These are phyloP conservation scores for Russula lepida DNA, from an alignment of 768 basidiomycete species.

Conservation along the genomic window DNA sequence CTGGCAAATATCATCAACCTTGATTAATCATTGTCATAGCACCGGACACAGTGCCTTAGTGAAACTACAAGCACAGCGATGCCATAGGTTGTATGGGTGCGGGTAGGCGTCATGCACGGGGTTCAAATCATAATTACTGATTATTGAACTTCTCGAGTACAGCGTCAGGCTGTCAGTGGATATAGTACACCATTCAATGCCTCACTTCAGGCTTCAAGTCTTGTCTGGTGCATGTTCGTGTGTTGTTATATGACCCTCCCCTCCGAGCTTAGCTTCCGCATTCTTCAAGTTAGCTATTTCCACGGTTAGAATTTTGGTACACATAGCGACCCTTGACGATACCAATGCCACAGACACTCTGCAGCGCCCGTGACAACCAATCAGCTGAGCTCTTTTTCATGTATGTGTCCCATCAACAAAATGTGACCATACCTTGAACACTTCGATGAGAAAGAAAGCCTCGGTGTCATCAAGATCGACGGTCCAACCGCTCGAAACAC, in stretches of 20 bases:
- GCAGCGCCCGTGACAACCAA: slow-evolving; percentile 2
- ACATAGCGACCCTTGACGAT: slow-evolving; percentile 65
- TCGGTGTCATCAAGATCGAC: slow-evolving; percentile 65
- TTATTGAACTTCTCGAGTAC: background rate
- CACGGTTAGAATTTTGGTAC: slow-evolving; percentile 67
- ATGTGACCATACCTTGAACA: slow-evolving; percentile 61
- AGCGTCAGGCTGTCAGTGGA: too few species aligned
- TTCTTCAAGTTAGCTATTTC: slow-evolving; percentile 49
- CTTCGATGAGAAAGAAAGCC: slow-evolving; percentile 65
- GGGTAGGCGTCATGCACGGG: too few species aligned
- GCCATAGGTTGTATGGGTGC: too few species aligned
- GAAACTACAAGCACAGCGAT: too few species aligned
- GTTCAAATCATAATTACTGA: too few species aligned
- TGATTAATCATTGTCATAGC: too few species aligned
- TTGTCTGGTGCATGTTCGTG: background rate
- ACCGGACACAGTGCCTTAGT: too few species aligned
- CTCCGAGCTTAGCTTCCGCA: slow-evolving; percentile 29
- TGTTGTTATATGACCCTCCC: slow-evolving; percentile 26
- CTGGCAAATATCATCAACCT: too few species aligned
- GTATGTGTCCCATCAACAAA: background rate
- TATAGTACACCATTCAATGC: background rate
- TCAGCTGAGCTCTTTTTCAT: background rate
- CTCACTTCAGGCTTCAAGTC: background rate
- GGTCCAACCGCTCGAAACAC: slow-evolving; percentile 56
- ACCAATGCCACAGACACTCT: slow-evolving; percentile 71